phyloP scores from a whole-genome alignment of 83 land plant species.

The Diphasiastrum complanatum region DNA sequence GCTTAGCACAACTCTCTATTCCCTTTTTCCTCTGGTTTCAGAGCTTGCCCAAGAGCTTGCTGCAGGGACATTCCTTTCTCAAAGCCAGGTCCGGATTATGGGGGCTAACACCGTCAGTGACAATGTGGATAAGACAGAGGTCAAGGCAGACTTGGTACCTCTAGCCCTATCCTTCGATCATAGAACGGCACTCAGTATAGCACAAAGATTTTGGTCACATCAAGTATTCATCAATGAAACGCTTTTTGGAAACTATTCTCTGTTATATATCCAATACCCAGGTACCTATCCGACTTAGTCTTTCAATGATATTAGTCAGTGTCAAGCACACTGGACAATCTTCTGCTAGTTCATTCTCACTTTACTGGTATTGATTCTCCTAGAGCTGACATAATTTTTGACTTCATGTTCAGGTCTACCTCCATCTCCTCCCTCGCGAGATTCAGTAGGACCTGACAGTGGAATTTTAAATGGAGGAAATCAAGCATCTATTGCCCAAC shows the following conservation, averaged over 20 bases:
- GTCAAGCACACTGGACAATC: too few species aligned
- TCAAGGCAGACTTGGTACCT: slow-evolving; percentile 3
- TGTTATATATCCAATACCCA: slow-evolving; percentile 9
- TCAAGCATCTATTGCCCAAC: not conserved
- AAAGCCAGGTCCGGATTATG: slow-evolving; percentile 3
- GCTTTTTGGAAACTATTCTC: slow-evolving; percentile 1
- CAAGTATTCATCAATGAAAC: not conserved
- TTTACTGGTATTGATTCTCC: not conserved
- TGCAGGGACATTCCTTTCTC: slow-evolving; percentile 1
- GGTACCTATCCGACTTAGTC: slow-evolving; percentile 6
- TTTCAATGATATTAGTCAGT: too few species aligned
- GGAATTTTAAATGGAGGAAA: not conserved
- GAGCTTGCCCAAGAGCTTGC: slow-evolving; percentile 12
- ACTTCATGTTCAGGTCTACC: not conserved
- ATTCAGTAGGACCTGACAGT: not conserved
- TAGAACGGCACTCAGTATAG: not conserved
- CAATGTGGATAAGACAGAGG: not conserved
- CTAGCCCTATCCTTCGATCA: slow-evolving; percentile 1
- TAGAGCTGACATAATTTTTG: not conserved
- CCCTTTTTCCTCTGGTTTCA: not conserved
- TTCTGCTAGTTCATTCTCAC: slow-evolving; percentile 1
- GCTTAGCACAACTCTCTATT: not conserved
- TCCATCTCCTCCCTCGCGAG: slow-evolving; percentile 1
- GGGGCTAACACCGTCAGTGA: slow-evolving; percentile 8
- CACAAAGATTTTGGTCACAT: slow-evolving; percentile 6